Evolutionary conservation across 306 rosid genomes (phyloP).

Genomic region (Vachellia collinsii): DNA sequence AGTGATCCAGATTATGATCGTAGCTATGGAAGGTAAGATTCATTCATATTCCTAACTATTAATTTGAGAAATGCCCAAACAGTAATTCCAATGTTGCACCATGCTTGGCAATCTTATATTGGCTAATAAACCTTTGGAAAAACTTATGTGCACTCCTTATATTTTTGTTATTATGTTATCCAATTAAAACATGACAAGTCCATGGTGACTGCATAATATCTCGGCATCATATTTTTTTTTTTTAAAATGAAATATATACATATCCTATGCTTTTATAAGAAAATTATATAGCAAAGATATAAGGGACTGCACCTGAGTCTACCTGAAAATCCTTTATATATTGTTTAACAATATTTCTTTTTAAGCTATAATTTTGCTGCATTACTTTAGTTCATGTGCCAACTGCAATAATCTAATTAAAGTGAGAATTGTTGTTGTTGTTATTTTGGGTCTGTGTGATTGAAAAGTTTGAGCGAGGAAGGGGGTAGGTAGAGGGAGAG

Average conservation of each 20-base stretch:
- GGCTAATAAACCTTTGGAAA: not conserved
- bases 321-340: not conserved
- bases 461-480: not conserved
- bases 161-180: not conserved
- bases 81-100: conserved; percentile 18
- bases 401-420: not conserved
- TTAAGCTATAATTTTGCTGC: not conserved
- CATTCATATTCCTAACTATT: conserved; percentile 12
- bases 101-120: not conserved
- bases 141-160: not conserved
- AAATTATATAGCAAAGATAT: not conserved
- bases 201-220: not conserved
- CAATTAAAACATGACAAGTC: not conserved
- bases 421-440: not conserved
- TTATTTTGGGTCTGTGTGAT: not conserved
- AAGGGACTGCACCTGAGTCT: not conserved
- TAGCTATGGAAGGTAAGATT: conserved; percentile 72
- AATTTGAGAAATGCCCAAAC: conserved; percentile 12
- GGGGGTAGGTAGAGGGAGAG: not conserved
- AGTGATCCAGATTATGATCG: conserved; percentile 94
- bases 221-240: not conserved
- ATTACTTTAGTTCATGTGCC: not conserved
- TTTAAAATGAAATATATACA: not conserved
- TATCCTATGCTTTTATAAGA: not conserved
- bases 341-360: not conserved